Base-by-base conservation (phyloP, 495 filamentous ascomycete genomes). In the Corynascus novoguineensis region DNA sequence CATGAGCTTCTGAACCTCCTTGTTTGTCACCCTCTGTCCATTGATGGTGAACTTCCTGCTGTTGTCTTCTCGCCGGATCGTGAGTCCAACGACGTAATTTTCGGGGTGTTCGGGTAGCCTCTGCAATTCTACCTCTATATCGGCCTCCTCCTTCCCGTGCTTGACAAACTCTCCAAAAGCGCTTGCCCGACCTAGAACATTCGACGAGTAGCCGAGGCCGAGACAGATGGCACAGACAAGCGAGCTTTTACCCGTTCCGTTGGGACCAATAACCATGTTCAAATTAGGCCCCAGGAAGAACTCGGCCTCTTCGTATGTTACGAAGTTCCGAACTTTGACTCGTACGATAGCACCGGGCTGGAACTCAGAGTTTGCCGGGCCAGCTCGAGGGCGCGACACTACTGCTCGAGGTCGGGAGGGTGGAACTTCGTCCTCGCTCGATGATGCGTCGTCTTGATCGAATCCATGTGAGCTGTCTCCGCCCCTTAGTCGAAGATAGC, bases 251-350 rank as follows among this genome's bases (percentile, higher is more conserved):
- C 93, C 93, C 0, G 93, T 97, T 42, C 93, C 93, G 66, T 99
- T 99, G 9, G 93, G 93, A 0, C 93, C 93, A 62, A 99, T 97
- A 55, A 99, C 84, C 95, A 99, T 97, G 67, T 99, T 99, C 63
- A 99, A 68, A 62, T 87, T 93, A 12, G 95, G 92, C 0, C 93
- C 93, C 4, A 89, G 90, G 48, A 82, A 82, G 70, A 97, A 96
- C 60, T 93, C 89, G 49, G 89, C 92, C 28, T 85, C 82, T 14
- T 85, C 90, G 70, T 97, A 99, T 0, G 95, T 99, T 27, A 99
- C 90, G 65, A 99, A 99, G 64, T 97, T 87, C n/a, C 73, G 76
- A 29, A 97, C 77, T 56, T 85, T 87, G 57, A 97, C 90, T 24
- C 91, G 82, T 15, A 96, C 84, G 63, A 98, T 96, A 21, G 92